Evolutionary conservation across 345 rosid species (phyloP).

Genomic region (Cardiospermum halicacabum): DNA sequence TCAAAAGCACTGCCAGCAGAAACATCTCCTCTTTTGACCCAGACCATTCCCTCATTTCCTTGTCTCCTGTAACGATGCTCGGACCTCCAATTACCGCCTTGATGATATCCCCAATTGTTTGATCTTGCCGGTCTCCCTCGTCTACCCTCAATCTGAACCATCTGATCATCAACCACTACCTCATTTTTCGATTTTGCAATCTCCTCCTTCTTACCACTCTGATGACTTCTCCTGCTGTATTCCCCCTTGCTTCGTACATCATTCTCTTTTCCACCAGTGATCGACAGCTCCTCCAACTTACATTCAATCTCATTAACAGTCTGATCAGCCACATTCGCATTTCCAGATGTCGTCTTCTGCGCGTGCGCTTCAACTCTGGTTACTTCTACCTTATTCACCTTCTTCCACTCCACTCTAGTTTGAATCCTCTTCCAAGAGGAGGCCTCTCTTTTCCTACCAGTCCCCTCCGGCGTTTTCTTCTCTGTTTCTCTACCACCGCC

Average conservation of each 20-base stretch:
- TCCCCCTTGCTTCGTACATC: neutral
- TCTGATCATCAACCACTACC: slow-evolving; percentile 7
- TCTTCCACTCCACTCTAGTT: neutral
- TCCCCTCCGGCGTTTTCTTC: neutral
- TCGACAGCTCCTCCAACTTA: slow-evolving; percentile 2
- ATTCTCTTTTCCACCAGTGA: neutral
- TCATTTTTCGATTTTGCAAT: neutral
- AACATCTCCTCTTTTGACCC: slow-evolving; percentile 42
- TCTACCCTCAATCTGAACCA: slow-evolving; percentile 11
- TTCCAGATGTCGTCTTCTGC: neutral
- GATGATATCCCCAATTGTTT: neutral
- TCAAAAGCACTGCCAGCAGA: slow-evolving; percentile 11
- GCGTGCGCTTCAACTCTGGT: neutral
- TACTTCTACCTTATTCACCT: neutral
- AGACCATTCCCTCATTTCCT: slow-evolving; percentile 21
- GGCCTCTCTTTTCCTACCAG: neutral
- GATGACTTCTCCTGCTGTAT: neutral
- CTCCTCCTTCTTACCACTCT: slow-evolving; percentile 5
- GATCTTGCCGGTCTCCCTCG: neutral
- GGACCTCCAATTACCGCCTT: neutral
- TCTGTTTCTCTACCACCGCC: neutral
- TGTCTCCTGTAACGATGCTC: too few species aligned
- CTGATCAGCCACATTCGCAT: slow-evolving; percentile 5
- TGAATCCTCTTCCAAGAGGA: neutral
- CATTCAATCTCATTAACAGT: slow-evolving; percentile 12